Evolutionary conservation across 192 early-diverging fungal genomes (phyloP).

Genomic region (Podila horticola): DNA sequence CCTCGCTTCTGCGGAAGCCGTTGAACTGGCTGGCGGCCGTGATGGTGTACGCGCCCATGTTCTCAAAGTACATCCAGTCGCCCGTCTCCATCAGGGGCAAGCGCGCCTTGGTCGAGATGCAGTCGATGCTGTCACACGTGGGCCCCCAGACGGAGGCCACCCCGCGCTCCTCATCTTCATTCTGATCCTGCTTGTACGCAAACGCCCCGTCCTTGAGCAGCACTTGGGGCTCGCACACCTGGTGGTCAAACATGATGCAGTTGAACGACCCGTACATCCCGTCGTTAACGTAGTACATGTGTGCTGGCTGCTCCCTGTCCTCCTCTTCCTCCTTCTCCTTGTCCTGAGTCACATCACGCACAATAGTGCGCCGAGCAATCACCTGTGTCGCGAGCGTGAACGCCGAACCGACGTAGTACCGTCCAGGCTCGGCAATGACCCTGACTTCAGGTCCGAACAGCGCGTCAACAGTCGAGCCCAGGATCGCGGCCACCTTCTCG

Average conservation of each 20-base stretch:
- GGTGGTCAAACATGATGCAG: constrained; percentile 98
- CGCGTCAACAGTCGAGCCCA: constrained; percentile 81
- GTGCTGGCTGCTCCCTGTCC: constrained; percentile 4
- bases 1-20: constrained; percentile 84
- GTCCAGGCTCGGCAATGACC: constrained; percentile 97
- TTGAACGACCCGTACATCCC: constrained; percentile 99
- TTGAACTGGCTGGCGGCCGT: constrained; percentile 90
- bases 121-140: constrained; percentile 99
- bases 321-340: not conserved
- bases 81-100: constrained; percentile 91
- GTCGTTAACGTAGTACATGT: constrained; percentile 95
- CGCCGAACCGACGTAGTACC: constrained; percentile 94
- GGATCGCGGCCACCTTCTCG: constrained; percentile 79
- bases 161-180: constrained; percentile 51
- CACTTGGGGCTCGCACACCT: constrained; percentile 75
- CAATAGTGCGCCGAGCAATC: constrained; percentile 83
- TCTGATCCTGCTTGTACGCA: constrained; percentile 9
- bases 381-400: constrained; percentile 95
- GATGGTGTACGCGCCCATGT: constrained; percentile 98
- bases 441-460: constrained; percentile 86
- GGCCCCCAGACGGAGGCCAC: constrained; percentile 93
- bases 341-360: not conserved
- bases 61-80: constrained; percentile 95
- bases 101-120: constrained; percentile 70
- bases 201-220: constrained; percentile 60